A percentile compares a stretch with the other conserved stretches of the same genome.
phyloP scores from a whole-genome alignment of 148 eudicot genomes.

The Amaranthus palmeri region DNA sequence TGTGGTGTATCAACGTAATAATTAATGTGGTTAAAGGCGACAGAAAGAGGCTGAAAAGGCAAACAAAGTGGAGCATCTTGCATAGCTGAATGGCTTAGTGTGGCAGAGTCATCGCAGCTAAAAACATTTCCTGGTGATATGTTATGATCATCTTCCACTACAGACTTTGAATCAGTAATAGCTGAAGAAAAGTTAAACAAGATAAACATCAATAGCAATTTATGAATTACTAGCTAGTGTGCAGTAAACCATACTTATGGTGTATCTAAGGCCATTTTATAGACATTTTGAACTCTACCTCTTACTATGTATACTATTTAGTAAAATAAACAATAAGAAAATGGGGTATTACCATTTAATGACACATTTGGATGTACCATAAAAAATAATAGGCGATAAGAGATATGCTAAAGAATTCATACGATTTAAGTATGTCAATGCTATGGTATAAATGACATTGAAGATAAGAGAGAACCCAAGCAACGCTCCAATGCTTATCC shows the following conservation, averaged over 20 bases:
- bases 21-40: conserved; percentile 56
- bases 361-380: no score
- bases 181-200: no score
- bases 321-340: no score
- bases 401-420: conserved; percentile 27
- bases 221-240: no score
- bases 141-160: conserved; percentile 28
- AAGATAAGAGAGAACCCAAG: conserved; percentile 54
- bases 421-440: conserved; percentile 58
- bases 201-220: no score
- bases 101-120: no score
- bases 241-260: no score
- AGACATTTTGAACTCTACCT: no score
- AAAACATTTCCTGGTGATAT: no score
- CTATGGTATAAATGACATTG: conserved; percentile 48
- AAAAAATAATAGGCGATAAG: no score
- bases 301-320: no score
- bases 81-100: conserved; percentile 14
- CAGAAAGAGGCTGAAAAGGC: conserved; percentile 60
- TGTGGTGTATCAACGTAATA: conserved; percentile 60
- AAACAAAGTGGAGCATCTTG: conserved; percentile 25
- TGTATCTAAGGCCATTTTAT: no score
- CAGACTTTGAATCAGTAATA: conserved; percentile 34
- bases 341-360: not conserved
- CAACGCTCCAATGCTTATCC: conserved; percentile 61